These are phyloP conservation scores for Lepraria neglecta DNA, from an alignment of 495 filamentous ascomycete species.

Conservation along the genomic window DNA sequence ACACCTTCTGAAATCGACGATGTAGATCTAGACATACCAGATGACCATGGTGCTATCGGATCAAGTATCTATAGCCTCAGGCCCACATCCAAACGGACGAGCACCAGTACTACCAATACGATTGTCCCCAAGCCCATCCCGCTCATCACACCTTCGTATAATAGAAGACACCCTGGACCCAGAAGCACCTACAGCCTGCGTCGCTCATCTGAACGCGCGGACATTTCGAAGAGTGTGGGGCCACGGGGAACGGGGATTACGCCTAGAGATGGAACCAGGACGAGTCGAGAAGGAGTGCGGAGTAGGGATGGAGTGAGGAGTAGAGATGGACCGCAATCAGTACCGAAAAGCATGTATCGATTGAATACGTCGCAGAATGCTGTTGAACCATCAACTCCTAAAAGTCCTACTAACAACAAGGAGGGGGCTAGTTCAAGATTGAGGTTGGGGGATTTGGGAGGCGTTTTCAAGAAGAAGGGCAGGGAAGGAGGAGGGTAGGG, in stretches of 20 bases:
- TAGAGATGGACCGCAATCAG: slow-evolving; percentile 20
- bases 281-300: slow-evolving; percentile 15
- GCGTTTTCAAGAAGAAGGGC: slow-evolving; percentile 35
- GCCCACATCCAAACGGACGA: slow-evolving; percentile 36
- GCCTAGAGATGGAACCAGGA: slow-evolving; percentile 20
- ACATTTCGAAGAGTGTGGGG: slow-evolving; percentile 37
- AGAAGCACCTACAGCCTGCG: slow-evolving; percentile 45
- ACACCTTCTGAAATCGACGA: slow-evolving; percentile 15
- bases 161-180: slow-evolving; percentile 38
- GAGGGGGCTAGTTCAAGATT: slow-evolving; percentile 14
- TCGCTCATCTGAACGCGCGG: slow-evolving; percentile 44
- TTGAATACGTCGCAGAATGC: slow-evolving; percentile 18
- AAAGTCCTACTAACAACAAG: slow-evolving; percentile 18
- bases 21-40: slow-evolving; percentile 15
- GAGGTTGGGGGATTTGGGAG: slow-evolving; percentile 30
- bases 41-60: slow-evolving; percentile 38
- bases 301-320: slow-evolving; percentile 22
- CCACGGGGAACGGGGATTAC: slow-evolving; percentile 38
- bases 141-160: slow-evolving; percentile 42
- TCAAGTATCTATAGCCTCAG: slow-evolving; percentile 35
- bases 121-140: slow-evolving; percentile 39
- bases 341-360: slow-evolving; percentile 28
- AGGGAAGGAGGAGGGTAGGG: slow-evolving; percentile 19
- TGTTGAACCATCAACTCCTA: slow-evolving; percentile 10
- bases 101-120: slow-evolving; percentile 41